phyloP scores from a whole-genome alignment of 345 rosid species.

The Geranium rotundifolium region DNA sequence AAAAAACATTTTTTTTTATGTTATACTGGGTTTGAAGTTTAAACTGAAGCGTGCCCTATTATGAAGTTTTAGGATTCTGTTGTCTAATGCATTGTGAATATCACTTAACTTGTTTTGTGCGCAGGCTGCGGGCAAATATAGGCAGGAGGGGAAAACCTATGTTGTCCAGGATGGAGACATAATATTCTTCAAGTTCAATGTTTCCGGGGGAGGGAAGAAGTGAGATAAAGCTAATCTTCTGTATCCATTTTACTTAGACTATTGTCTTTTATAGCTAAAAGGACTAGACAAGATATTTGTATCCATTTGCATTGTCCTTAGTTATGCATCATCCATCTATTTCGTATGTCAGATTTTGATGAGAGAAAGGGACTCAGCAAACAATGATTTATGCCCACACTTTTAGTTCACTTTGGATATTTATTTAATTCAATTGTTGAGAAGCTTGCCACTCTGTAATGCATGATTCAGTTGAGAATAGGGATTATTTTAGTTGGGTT shows the following conservation, averaged over 20 bases:
- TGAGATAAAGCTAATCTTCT: slow-evolving; percentile 19
- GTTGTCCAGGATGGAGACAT: slow-evolving; percentile 90
- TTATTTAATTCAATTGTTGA: no score
- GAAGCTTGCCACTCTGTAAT: no score
- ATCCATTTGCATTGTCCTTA: background rate
- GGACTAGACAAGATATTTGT: background rate
- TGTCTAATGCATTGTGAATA: background rate
- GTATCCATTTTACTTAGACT: background rate
- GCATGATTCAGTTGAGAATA: no score
- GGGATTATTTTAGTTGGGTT: no score
- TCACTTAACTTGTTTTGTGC: background rate
- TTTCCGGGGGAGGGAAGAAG: slow-evolving; percentile 96
- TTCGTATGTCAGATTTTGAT: background rate
- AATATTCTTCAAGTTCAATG: slow-evolving; percentile 94
- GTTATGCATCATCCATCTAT: background rate
- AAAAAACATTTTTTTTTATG: no score
- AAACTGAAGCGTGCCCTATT: no score
- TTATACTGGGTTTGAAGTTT: no score
- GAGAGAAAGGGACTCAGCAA: no score
- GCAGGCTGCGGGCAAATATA: slow-evolving; percentile 90
- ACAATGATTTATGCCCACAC: no score
- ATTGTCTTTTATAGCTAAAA: background rate
- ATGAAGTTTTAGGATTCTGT: background rate
- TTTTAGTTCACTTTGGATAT: no score
- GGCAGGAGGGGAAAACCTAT: slow-evolving; percentile 91